phyloP scores from a whole-genome alignment of 2,329 filamentous ascomycete species.

The Talaromyces sp. region DNA sequence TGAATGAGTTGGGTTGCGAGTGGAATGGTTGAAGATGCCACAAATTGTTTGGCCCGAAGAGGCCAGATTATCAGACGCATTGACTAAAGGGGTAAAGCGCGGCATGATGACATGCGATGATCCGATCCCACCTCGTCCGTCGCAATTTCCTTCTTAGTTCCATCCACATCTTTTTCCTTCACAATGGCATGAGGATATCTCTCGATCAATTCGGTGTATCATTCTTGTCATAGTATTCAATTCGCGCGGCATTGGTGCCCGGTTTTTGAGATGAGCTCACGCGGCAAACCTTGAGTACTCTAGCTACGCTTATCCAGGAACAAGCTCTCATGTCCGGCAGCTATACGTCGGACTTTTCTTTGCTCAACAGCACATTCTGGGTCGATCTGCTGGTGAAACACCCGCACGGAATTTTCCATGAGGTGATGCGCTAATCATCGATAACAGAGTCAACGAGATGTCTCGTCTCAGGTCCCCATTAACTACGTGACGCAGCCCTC shows the following conservation, averaged over 20 bases:
- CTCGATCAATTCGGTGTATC: neutral
- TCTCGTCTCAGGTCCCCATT: conserved; percentile 57
- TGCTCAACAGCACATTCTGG: conserved; percentile 18
- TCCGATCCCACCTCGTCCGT: neutral
- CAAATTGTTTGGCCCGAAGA: conserved; percentile 13
- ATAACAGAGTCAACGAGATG: conserved; percentile 58
- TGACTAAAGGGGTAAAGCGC: conserved; percentile 16
- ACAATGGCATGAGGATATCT: neutral
- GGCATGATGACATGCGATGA: neutral
- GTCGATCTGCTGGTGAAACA: conserved; percentile 15
- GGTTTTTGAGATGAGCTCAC: neutral
- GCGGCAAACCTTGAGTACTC: neutral
- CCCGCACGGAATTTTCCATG: neutral
- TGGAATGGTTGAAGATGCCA: neutral
- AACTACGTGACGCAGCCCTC: conserved; percentile 59
- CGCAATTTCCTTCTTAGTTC: neutral
- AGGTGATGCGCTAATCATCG: neutral
- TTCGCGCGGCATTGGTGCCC: neutral
- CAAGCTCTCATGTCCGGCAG: conserved; percentile 17
- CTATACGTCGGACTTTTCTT: conserved; percentile 13
- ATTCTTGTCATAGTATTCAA: neutral
- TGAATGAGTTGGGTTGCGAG: neutral
- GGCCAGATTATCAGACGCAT: conserved; percentile 17
- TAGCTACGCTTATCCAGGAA: neutral
- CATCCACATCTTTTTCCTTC: neutral